phyloP scores from a whole-genome alignment of 1,139 yeast species.

The Maudiozyma humilis region DNA sequence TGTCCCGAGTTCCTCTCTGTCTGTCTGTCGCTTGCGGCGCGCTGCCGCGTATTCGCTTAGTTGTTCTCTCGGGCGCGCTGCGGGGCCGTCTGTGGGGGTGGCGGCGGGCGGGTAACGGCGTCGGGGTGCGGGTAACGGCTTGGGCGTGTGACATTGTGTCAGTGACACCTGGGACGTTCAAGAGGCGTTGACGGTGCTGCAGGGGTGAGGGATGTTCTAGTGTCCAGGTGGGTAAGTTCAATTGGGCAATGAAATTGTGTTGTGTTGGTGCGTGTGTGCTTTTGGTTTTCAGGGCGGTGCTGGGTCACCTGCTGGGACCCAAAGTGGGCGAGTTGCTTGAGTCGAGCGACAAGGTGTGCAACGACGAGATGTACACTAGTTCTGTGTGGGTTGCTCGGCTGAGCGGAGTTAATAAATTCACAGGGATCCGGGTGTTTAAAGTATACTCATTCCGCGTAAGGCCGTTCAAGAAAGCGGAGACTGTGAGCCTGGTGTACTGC shows the following conservation, averaged over 20 bases:
- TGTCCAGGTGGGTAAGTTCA: too few relatives aligned
- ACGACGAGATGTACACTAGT: background rate
- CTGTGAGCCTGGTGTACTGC: conserved; percentile 48
- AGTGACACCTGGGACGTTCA: too few relatives aligned
- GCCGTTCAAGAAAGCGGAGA: conserved; percentile 39
- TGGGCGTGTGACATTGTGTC: background rate
- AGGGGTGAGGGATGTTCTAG: too few relatives aligned
- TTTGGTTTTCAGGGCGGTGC: too few relatives aligned
- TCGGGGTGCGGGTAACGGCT: too few relatives aligned
- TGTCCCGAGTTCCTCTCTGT: too few relatives aligned
- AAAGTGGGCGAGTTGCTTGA: background rate
- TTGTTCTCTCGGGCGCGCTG: conserved; percentile 1
- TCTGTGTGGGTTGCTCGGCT: background rate
- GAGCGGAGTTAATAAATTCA: conserved; percentile 13
- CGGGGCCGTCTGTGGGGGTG: too few relatives aligned
- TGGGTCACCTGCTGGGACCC: background rate
- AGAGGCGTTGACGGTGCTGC: too few relatives aligned
- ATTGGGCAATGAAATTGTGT: too few relatives aligned
- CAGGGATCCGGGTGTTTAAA: conserved; percentile 54
- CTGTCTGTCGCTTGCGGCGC: background rate
- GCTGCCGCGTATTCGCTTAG: conserved; percentile 1
- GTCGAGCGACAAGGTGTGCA: conserved; percentile 1
- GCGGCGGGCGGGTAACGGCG: too few relatives aligned
- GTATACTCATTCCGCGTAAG: conserved; percentile 40
- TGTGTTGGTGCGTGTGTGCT: too few relatives aligned